These are phyloP conservation scores for Wickerhamiella qilinensis DNA, from an alignment of 805 yeast species.

Conservation along the genomic window DNA sequence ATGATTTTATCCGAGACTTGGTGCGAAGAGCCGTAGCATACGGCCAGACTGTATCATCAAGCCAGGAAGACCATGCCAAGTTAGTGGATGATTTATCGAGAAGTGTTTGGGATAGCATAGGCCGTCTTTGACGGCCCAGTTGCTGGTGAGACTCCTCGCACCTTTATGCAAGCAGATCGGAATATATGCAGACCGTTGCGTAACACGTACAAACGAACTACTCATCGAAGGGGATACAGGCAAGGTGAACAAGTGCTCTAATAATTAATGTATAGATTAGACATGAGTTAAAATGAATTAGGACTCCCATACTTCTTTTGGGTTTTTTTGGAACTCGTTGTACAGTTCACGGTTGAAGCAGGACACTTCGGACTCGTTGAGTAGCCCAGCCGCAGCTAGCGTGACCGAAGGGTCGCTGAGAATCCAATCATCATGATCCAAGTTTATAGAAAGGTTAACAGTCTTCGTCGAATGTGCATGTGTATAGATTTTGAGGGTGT, in stretches of 20 bases:
- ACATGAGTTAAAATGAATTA: too few relatives aligned
- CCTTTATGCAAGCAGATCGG: background rate
- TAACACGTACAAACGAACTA: too few relatives aligned
- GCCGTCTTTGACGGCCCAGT: background rate
- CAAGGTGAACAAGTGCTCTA: background rate
- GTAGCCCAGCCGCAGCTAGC: constrained; percentile 35
- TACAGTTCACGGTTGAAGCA: constrained; percentile 59
- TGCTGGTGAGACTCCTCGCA: background rate
- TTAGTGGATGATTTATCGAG: background rate
- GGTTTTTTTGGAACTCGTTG: constrained; percentile 53
- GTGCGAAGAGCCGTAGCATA: background rate
- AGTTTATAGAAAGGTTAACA: constrained; percentile 77
- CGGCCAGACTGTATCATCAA: background rate
- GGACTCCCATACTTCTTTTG: constrained; percentile 74
- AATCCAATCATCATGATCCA: constrained; percentile 73
- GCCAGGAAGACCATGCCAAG: background rate
- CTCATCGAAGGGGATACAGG: background rate
- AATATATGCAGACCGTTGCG: background rate
- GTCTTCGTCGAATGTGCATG: constrained; percentile 93
- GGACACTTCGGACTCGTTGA: constrained; percentile 83
- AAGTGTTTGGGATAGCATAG: background rate
- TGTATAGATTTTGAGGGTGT: constrained; percentile 73
- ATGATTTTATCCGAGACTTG: background rate
- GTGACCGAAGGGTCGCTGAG: constrained; percentile 28
- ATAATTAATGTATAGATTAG: too few relatives aligned